Evolutionary conservation across 2,329 filamentous ascomycete species (phyloP).

Genomic region (Microascus cirrosus): DNA sequence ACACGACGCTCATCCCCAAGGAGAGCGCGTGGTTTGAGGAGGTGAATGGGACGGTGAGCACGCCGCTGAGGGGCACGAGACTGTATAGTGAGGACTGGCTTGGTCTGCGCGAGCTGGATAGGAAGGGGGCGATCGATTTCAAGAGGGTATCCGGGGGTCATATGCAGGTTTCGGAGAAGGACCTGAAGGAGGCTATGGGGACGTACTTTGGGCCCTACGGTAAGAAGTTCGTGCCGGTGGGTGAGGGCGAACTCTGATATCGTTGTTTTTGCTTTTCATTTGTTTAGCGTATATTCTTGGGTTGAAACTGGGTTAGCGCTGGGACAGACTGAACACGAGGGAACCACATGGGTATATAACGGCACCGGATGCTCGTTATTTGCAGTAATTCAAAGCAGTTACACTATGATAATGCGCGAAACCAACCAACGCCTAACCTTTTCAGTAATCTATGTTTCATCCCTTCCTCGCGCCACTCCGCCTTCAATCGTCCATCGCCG

Average conservation of each 20-base stretch:
- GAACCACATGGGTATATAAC: too few relatives aligned
- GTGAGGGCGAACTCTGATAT: background rate
- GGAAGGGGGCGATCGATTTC: slow-evolving; percentile 70
- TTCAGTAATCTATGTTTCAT: background rate
- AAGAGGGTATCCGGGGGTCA: slow-evolving; percentile 63
- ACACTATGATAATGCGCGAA: background rate
- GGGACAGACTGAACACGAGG: too few relatives aligned
- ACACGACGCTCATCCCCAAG: slow-evolving; percentile 78
- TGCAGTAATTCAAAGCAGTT: too few relatives aligned
- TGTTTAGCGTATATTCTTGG: background rate
- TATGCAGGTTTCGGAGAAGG: slow-evolving; percentile 64
- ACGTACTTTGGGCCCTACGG: slow-evolving; percentile 51
- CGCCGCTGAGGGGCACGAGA: slow-evolving; percentile 53
- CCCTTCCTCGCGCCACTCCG: background rate
- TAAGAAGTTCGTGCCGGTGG: slow-evolving; percentile 19
- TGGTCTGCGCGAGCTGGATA: slow-evolving; percentile 67
- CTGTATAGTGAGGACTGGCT: slow-evolving; percentile 93
- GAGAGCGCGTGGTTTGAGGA: slow-evolving; percentile 87
- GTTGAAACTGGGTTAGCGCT: background rate
- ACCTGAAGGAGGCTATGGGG: slow-evolving; percentile 54
- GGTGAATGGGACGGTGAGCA: slow-evolving; percentile 60
- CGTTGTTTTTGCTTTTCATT: background rate
- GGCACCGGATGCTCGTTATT: too few relatives aligned
- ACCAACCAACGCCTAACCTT: slow-evolving; percentile 2
- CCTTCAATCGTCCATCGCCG: slow-evolving; percentile 32